A percentile compares a stretch with the other conserved stretches of the same genome.
These are phyloP conservation scores for Lentinula edodes DNA, from an alignment of 768 basidiomycete genomes.

Conservation along the genomic window DNA sequence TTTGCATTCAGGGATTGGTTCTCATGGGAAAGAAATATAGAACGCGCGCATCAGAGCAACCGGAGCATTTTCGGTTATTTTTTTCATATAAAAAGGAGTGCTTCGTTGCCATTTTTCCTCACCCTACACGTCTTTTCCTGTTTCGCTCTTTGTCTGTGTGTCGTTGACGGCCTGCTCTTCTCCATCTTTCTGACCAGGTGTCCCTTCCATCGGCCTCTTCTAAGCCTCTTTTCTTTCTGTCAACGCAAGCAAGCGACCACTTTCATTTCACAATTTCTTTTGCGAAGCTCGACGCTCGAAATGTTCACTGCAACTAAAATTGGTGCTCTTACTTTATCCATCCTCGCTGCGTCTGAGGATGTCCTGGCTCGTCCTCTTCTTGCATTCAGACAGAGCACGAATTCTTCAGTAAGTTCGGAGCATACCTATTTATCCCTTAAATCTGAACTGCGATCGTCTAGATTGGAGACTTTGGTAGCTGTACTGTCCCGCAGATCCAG, in stretches of 20 bases:
- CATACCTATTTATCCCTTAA: no score
- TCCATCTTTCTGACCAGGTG: constrained; percentile 41
- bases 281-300: constrained; percentile 13
- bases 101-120: background rate
- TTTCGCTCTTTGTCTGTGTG: constrained; percentile 20
- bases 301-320: constrained; percentile 15
- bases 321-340: constrained; percentile 14
- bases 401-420: background rate
- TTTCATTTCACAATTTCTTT: constrained; percentile 15
- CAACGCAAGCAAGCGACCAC: constrained; percentile 11
- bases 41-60: background rate
- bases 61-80: background rate
- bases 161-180: constrained; percentile 37
- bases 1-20: background rate
- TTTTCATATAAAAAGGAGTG: background rate
- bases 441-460: background rate
- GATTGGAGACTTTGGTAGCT: constrained; percentile 41
- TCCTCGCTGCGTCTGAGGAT: constrained; percentile 13
- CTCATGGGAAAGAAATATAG: background rate
- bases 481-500: constrained; percentile 51
- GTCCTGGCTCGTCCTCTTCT: constrained; percentile 29
- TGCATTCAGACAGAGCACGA: background rate
- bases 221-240: constrained; percentile 12
- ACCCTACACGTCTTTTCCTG: constrained; percentile 9
- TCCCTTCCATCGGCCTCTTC: constrained; percentile 18